These are phyloP conservation scores for Beauveria rudraprayagi DNA, from an alignment of 2,329 filamentous ascomycete genomes.

Conservation along the genomic window DNA sequence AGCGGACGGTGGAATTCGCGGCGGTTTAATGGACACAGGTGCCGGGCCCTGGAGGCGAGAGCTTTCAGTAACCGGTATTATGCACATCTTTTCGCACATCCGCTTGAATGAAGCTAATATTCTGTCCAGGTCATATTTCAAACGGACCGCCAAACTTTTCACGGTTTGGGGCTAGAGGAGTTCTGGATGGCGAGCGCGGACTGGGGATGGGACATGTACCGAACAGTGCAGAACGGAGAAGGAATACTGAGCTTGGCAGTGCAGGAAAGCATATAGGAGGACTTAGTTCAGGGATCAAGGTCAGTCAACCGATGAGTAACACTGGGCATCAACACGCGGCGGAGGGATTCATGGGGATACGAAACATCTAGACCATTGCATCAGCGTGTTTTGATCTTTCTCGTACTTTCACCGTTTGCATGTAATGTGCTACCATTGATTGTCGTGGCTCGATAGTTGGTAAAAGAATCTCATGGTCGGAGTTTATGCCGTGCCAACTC, in stretches of 20 bases:
- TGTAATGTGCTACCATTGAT: background rate
- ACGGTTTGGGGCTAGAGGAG: background rate
- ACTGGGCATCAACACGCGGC: slow-evolving; percentile 12
- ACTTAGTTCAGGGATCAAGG: slow-evolving; percentile 14
- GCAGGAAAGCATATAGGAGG: background rate
- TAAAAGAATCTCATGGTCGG: no score
- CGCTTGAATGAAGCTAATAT: background rate
- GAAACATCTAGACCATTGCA: background rate
- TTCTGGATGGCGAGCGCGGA: background rate
- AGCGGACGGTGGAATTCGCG: background rate
- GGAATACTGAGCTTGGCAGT: background rate
- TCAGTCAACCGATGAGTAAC: slow-evolving; percentile 16
- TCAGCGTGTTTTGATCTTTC: background rate
- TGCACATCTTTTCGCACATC: no score
- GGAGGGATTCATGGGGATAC: background rate
- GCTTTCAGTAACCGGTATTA: background rate
- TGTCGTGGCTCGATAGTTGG: background rate
- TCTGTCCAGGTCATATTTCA: background rate
- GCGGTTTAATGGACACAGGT: background rate
- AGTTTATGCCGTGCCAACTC: no score
- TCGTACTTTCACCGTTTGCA: no score
- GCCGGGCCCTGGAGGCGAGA: background rate
- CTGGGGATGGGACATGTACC: background rate
- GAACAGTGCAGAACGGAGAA: slow-evolving; percentile 1
- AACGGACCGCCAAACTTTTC: background rate